Conservation (phyloP, 495 filamentous ascomycete species). For the Aspergillus taichungensis region DNA sequence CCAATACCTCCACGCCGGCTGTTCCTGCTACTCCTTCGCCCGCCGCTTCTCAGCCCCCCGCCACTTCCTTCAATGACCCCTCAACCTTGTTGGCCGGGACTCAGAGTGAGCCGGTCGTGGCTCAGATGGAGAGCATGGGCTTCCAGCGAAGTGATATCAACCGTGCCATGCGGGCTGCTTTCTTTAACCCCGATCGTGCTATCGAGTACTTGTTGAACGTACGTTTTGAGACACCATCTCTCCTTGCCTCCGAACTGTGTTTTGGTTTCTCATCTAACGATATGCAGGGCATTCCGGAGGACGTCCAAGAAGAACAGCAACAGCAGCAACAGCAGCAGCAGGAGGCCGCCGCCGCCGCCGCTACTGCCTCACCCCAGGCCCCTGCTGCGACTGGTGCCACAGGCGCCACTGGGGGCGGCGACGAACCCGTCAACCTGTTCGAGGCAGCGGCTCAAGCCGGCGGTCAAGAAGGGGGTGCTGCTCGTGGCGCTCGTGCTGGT, state of each 20-base stretch:
- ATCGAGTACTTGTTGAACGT: constrained; percentile 91
- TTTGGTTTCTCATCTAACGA: constrained; percentile 4
- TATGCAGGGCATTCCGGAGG: constrained; percentile 78
- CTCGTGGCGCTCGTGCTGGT: constrained; percentile 40
- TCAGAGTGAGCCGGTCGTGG: constrained; percentile 73
- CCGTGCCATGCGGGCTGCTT: constrained; percentile 89
- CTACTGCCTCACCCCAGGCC: constrained; percentile 21
- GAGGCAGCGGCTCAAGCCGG: constrained; percentile 81
- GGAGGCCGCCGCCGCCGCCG: constrained; percentile 29
- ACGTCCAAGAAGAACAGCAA: constrained; percentile 60
- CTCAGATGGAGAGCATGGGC: constrained; percentile 96
- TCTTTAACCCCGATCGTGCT: constrained; percentile 92
- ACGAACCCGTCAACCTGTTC: constrained; percentile 80
- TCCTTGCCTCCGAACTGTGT: constrained; percentile 2
- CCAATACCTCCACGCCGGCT: constrained; percentile 47
- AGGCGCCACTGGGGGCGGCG: constrained; percentile 43
- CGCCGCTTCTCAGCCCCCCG: constrained; percentile 43
- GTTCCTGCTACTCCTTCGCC: constrained; percentile 61
- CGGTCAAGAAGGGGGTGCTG: constrained; percentile 43
- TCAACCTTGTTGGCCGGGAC: constrained; percentile 77
- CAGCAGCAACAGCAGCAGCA: constrained; percentile 28
- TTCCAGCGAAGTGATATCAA: constrained; percentile 82
- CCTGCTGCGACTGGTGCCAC: constrained; percentile 24
- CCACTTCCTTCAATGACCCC: constrained; percentile 56
- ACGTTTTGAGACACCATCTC: constrained; percentile 27